Base-by-base conservation (phyloP, 139 green algal species). In the Volvox reticuliferus region DNA sequence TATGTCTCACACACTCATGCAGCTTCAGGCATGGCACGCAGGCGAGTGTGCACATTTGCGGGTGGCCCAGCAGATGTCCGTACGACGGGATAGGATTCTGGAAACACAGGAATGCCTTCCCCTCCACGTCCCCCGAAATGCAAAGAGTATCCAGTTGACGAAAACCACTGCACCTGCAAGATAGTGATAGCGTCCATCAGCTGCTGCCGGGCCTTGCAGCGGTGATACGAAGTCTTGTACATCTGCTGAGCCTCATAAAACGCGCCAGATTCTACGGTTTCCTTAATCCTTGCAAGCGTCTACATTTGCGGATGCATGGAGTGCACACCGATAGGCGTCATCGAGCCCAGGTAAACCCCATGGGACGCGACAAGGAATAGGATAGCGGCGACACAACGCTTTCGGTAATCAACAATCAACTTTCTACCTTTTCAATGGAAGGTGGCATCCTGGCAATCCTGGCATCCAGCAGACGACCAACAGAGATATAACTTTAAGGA, bases 231-330 rank as follows among this genome's bases (percentile, higher is more conserved):
- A 20, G 95, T 96, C 91, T 97, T 98, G 88, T 96, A 96, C 92
- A 97, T 96, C 81, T 98, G 96, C 91, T 98, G 96, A 32, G 96
- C 96, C 82, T 98, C 96, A 91, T 98, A 98, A 77, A 89, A 95
- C 1, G 93, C 92, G 21, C 94, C 94, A 12, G 77, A 67, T 35
- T 93, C 82, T 21, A 96, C 87, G 0, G 24, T 67, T 26, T 79
- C 87, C 26, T 86, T 91, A 18, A 91, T 91, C 24, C 87, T 73
- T 20, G 75, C 87, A 16, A 91, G 75, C 0, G 87, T 91, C 87
- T 91, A 75, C 69, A 37, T 5, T 24, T 24, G 65, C 2, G 65
- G 65, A 30, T 73, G 65, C 65, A 28, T 28, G 65, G 65, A 28
- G 24, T 30, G 65, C 21, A 73, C 12, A 73, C 9, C 65, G 65